A percentile compares a stretch with the other conserved stretches of the same genome.
Evolutionary conservation across 768 basidiomycete species (phyloP).

Genomic region (Flagelloscypha sp.): DNA sequence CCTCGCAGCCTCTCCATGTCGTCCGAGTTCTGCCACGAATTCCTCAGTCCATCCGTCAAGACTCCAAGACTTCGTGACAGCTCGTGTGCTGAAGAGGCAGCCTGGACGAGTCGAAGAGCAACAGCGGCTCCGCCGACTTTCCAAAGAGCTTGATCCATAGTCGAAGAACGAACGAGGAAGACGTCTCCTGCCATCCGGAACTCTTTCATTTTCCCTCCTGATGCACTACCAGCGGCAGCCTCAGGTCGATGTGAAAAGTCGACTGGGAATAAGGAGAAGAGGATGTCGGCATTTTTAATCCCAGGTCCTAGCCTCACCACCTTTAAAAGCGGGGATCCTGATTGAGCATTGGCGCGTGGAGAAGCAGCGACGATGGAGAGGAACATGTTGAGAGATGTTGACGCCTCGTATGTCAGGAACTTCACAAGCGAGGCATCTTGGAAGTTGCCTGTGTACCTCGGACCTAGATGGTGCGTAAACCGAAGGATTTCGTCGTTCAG

Average conservation of each 20-base stretch:
- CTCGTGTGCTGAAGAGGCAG: conserved; percentile 70
- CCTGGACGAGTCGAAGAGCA: conserved; percentile 62
- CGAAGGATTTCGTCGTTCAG: conserved; percentile 62
- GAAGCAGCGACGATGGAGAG: conserved; percentile 40
- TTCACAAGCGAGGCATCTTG: conserved; percentile 62
- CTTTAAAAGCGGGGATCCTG: conserved; percentile 35
- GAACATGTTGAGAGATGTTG: conserved; percentile 77
- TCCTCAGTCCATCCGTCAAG: conserved; percentile 67
- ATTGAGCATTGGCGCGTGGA: conserved; percentile 21
- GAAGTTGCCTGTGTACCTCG: conserved; percentile 68
- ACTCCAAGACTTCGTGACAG: conserved; percentile 65
- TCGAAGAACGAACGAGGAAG: conserved; percentile 47
- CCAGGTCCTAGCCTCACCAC: conserved; percentile 43
- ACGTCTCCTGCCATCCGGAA: conserved; percentile 44
- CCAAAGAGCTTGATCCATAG: conserved; percentile 72
- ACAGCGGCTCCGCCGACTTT: conserved; percentile 78
- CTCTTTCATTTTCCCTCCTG: conserved; percentile 4
- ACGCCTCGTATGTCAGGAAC: conserved; percentile 80
- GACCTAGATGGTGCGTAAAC: conserved; percentile 75
- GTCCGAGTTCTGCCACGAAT: conserved; percentile 90
- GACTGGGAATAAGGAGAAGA: conserved; percentile 34
- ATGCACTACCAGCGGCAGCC: conserved; percentile 9
- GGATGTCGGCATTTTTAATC: conserved; percentile 27
- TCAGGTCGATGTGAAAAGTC: conserved; percentile 13
- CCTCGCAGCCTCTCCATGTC: conserved; percentile 89